Base-by-base conservation (phyloP, 2,329 filamentous ascomycete species). In the Magnaporthiopsis incrustans region DNA sequence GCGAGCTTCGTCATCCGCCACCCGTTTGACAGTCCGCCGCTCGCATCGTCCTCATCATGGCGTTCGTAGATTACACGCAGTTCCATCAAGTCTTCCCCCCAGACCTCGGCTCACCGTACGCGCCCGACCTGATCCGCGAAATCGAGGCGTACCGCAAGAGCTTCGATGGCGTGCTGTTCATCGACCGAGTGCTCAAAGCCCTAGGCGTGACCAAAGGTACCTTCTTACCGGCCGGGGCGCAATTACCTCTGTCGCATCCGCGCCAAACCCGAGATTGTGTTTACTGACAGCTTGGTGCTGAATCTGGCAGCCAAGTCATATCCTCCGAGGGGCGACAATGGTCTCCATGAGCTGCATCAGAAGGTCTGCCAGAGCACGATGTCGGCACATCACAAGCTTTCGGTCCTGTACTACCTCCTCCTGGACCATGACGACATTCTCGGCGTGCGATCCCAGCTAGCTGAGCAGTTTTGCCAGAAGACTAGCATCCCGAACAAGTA, bases 331-430 rank as follows among this genome's bases (percentile, higher is more conserved):
- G 85, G 84, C 63, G 87, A 89, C 65, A 81, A 79, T 66, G 85
- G 86, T 57, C 81, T 96, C 35, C 84, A 85, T 68, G 83, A 85
- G 56, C 81, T 96, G 7, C 88, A 93, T 75, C 79, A 86, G 66
- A 85, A 87, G 65, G 87, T 96, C 67, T 83, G 87, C 73, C 81
- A 85, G 32, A 85, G 78, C 63, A 79, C 78, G 61, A 86, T 89
- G 69, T 84, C 88, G 10, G 81, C 85, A 63, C 89, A 93, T 74
- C 88, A 93, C 77, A 93, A 93, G 74, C 86, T 92, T 68, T 91
- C 91, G 25, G 82, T 95, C 60, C 81, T 96, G 67, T 96, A 91
- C 79, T 96, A 96, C 74, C 79, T 96, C 56, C 82, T 96, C 3
- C 88, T 91, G 71, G 91, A 96, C 73, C 85, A 89, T 71, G 85